Evolutionary conservation across 805 yeast genomes (phyloP), one percentile per base, ranked within the genome.

Genomic region (Metschnikowia peoriensis): DNA sequence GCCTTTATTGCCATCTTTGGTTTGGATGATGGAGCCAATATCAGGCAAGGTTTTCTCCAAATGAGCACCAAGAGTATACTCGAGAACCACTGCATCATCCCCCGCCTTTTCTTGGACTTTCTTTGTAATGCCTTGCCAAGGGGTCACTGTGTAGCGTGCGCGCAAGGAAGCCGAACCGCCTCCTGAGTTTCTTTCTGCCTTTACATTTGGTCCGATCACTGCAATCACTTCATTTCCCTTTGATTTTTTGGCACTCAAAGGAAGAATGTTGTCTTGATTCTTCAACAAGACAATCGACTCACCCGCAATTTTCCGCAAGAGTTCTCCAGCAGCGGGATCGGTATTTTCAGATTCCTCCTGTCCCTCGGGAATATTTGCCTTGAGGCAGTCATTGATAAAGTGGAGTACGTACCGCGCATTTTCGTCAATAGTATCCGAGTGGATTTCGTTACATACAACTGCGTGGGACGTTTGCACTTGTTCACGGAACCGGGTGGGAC

Each of bases 101-200:
- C 67, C 70, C 1, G 56, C 56, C 10, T 41, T 41, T 28, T 47
- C 54, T 38, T 47, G 29, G 44, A 70, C 51, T 53, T 70, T 70
- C 10, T 64, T 53, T 11, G 62, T 56, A 51, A 82, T 76, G 16
- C 80, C 84, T 12, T 80, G 77, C 47, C 64, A 74, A 2, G 84
- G 83, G 14, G 82, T 66, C 11, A 79, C 69, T n/a, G 73, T 70
- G 64, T 82, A 79, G 58, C 79, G 73, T 6, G 84, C 77, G 10
- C 67, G 63, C 57, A 80, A 66, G 11, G 82, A 71, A 34, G 87
- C 86, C n/a, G 86, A 82, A 12, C 88, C 88, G 54, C 88, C 88
- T 51, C 88, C 87, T 10, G 81, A 77, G 56, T 71, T 75, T 39
- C 76, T 71, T 17, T 80, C 70, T 37, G 66, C 67, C 56, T 72